Percentiles rank a stretch among this genome's conserved stretches.
Evolutionary conservation across 495 filamentous ascomycete genomes (phyloP).

Genomic region (Daldinia grandis): DNA sequence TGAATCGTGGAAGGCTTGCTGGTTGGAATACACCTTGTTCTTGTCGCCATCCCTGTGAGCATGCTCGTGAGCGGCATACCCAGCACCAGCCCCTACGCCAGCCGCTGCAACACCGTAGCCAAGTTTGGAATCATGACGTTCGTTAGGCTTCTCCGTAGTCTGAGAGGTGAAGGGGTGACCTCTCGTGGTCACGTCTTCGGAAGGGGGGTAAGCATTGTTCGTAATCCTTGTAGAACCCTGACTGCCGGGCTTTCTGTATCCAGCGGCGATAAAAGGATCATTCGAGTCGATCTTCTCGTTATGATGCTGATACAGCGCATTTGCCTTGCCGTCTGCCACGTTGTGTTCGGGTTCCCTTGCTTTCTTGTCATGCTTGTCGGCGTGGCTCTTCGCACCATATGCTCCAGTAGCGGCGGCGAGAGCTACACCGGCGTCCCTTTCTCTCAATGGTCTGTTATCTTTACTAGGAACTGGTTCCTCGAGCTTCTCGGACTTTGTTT

Average conservation of each 20-base stretch:
- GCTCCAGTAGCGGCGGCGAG: conserved; percentile 39
- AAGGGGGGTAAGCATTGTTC: neutral
- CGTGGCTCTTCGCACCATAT: conserved; percentile 31
- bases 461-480: conserved; percentile 20
- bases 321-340: neutral
- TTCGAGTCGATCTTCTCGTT: conserved; percentile 14
- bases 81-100: conserved; percentile 28
- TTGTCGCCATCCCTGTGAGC: conserved; percentile 2
- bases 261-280: conserved; percentile 13
- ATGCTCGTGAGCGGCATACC: conserved; percentile 27
- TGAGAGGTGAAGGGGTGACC: conserved; percentile 6
- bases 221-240: neutral
- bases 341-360: conserved; percentile 5
- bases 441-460: conserved; percentile 16
- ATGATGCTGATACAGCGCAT: conserved; percentile 11
- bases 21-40: neutral
- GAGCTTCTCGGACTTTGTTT: conserved; percentile 21
- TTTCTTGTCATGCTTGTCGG: conserved; percentile 29
- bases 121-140: conserved; percentile 4
- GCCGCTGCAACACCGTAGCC: conserved; percentile 29
- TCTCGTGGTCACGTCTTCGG: conserved; percentile 2
- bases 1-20: conserved; percentile 1
- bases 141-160: conserved; percentile 1
- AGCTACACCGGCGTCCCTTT: conserved; percentile 42
- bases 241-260: neutral